Evolutionary conservation across 2,329 filamentous ascomycete genomes (phyloP).

Genomic region (Botrytis deweyae): DNA sequence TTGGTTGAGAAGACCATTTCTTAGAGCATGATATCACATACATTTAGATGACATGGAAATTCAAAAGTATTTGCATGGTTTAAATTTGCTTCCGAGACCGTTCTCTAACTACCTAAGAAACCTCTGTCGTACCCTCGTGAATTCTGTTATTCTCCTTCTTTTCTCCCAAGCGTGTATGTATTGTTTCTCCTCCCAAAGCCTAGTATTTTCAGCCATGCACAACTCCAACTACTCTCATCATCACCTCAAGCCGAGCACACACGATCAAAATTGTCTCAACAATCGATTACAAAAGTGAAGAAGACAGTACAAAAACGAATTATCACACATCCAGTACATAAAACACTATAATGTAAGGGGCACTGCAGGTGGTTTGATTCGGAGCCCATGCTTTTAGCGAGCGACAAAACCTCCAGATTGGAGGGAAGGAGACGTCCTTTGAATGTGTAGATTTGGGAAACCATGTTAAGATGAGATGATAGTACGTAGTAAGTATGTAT

Average conservation of each 20-base stretch:
- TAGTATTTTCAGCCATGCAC: background rate
- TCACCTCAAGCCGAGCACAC: background rate
- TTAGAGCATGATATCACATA: slow-evolving; percentile 21
- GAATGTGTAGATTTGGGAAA: background rate
- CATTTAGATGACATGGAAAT: slow-evolving; percentile 3
- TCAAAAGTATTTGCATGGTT: slow-evolving; percentile 1
- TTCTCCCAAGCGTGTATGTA: background rate
- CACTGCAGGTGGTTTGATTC: background rate
- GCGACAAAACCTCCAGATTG: background rate
- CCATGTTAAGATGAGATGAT: background rate
- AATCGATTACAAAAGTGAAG: background rate
- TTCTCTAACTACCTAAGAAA: background rate
- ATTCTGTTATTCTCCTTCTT: background rate
- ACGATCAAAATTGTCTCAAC: background rate
- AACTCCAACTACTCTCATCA: background rate
- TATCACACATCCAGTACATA: background rate
- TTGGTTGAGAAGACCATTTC: slow-evolving; percentile 66
- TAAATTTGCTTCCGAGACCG: background rate
- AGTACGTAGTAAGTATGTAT: background rate
- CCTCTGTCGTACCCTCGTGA: background rate
- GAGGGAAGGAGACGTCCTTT: background rate
- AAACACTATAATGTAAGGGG: background rate
- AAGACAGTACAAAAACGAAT: background rate
- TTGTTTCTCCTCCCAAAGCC: background rate
- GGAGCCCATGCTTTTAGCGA: background rate